Evolutionary conservation across 352 stramenopile species (phyloP), one percentile per base, ranked within the genome.

Genomic region (Globisporangium paddicum): DNA sequence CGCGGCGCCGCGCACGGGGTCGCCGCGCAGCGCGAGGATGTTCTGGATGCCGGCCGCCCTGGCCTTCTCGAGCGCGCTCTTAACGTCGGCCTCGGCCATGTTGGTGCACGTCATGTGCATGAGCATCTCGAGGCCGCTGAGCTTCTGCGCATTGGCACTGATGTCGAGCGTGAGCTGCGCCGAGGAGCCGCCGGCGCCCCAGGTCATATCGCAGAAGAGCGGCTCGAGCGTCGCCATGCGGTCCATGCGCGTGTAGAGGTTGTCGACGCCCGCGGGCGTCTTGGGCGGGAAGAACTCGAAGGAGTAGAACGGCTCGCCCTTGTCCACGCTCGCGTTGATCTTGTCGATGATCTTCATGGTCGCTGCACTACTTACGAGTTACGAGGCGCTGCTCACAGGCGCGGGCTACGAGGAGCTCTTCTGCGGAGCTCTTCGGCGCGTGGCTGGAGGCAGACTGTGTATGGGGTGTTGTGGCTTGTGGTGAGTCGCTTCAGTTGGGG

Each of bases 231-330:
- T 72, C 25, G 89, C 91, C 96, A 99, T 98, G 55, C 95, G 85
- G 55, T 98, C 93, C 82, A 99, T 98, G 46, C 97, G 90, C 60
- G 93, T 92, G 69, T 98, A 96, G 45, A 99, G 85, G 71, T 99
- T 99, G 71, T 98, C 91, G 21, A 99, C 87, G 48, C 95, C 97
- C 11, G 93, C 89, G 37, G 97, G 82, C 18, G 96, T 99, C 60
- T 97, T 97, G 48, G 97, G 97, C 40, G 97, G 97, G 82, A 99
- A 99, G 75, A 98, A 99, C 82, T 99, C 97, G 62, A 99, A 97
- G 52, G 96, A 99, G 76, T 98, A 97, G 68, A 97, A 98, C 4
- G 80, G 67, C 71, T 96, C 83, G 60, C 90, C 73, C 67, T 89
- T 83, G 41, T 75, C 79, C 37, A 94, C 60, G 51, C 84, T 82